These are phyloP conservation scores for Fusarium sp. DNA, from an alignment of 2,329 filamentous ascomycete species.

Conservation along the genomic window DNA sequence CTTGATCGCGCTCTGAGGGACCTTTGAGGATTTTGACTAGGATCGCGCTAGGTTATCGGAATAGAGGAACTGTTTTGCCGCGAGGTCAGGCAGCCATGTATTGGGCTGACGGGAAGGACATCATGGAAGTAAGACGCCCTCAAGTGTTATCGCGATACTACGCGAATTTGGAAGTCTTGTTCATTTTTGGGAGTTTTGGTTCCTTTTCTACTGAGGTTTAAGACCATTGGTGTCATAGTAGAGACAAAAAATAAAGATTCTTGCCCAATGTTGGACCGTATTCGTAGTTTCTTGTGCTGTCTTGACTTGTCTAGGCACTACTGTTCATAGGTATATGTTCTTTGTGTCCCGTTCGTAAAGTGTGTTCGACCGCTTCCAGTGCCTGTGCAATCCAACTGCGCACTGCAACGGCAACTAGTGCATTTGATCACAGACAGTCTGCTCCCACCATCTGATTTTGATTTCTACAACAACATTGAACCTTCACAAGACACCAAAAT, in stretches of 20 bases:
- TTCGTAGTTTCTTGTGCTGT: not conserved
- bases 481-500: not conserved
- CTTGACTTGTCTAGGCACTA: not conserved
- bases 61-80: too few relatives aligned
- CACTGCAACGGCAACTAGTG: not conserved
- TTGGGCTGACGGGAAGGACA: too few relatives aligned
- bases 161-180: rapidly evolving
- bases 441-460: not conserved
- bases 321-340: not conserved
- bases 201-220: not conserved
- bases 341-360: not conserved
- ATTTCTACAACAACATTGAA: not conserved
- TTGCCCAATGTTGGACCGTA: not conserved
- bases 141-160: not conserved
- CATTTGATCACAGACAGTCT: not conserved
- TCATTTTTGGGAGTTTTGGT: not conserved
- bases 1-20: too few relatives aligned
- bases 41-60: too few relatives aligned
- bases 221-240: not conserved
- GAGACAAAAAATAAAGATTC: not conserved
- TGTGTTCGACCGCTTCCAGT: not conserved
- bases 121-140: rapidly evolving
- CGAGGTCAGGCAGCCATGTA: rapidly evolving
- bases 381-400: not conserved
- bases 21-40: too few relatives aligned